These are phyloP conservation scores for Teratosphaeria destructans DNA, from an alignment of 2,329 filamentous ascomycete species.

Conservation along the genomic window DNA sequence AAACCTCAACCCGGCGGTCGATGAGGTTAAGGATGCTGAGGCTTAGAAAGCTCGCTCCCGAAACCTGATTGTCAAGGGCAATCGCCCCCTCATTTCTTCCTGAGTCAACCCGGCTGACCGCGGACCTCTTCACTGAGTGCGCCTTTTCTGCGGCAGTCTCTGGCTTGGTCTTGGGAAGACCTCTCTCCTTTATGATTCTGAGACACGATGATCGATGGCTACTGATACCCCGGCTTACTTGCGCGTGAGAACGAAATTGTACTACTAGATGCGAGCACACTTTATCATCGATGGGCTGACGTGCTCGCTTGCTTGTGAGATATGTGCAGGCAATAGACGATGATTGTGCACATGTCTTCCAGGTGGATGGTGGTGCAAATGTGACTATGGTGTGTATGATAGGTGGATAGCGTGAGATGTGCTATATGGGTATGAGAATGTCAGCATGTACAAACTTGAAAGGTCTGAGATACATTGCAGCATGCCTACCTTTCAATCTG, in stretches of 20 bases:
- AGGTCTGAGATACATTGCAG: neutral
- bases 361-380: neutral
- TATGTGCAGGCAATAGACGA: neutral
- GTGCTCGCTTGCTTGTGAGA: neutral
- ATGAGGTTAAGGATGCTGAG: constrained; percentile 19
- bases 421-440: neutral
- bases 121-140: constrained; percentile 1
- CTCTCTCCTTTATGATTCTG: neutral
- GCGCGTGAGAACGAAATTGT: neutral
- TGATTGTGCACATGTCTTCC: neutral
- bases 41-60: constrained; percentile 5
- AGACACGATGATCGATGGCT: neutral
- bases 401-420: neutral
- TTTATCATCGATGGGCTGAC: neutral
- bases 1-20: constrained; percentile 23
- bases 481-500: neutral
- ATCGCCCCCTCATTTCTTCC: neutral
- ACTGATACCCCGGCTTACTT: neutral
- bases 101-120: neutral
- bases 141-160: neutral
- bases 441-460: neutral
- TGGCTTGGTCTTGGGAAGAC: neutral
- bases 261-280: neutral
- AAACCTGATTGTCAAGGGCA: neutral
- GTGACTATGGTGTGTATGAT: neutral